Evolutionary conservation across 2,329 filamentous ascomycete genomes (phyloP).

Genomic region (Spiromastix sp.): DNA sequence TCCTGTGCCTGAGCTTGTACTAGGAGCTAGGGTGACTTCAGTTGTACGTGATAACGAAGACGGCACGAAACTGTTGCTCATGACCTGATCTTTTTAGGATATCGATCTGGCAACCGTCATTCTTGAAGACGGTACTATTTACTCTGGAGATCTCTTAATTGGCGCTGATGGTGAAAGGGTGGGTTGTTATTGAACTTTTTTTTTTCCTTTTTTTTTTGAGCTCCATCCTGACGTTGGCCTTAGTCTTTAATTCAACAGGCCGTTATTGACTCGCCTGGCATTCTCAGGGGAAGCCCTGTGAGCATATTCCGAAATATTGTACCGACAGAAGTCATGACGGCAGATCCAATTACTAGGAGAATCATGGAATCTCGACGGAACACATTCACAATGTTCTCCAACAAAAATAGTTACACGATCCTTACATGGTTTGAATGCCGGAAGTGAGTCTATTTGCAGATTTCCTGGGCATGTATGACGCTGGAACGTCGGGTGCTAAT

Average conservation of each 20-base stretch:
- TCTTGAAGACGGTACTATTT: constrained; percentile 22
- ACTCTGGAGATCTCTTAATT: constrained; percentile 24
- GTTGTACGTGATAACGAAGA: not conserved
- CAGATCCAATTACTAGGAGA: not conserved
- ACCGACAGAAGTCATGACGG: not conserved
- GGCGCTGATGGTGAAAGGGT: constrained; percentile 25
- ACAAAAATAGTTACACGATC: not conserved
- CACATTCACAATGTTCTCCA: not conserved
- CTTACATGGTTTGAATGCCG: constrained; percentile 1
- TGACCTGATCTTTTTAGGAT: not conserved
- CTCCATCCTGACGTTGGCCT: no score
- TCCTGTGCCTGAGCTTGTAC: not conserved
- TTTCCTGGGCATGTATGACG: not conserved
- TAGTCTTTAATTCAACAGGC: not conserved
- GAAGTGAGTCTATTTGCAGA: not conserved
- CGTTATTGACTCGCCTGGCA: not conserved
- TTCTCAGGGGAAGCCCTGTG: not conserved
- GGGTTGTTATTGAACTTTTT: not conserved
- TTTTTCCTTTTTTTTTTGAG: no score
- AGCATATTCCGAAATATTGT: not conserved
- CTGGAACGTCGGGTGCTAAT: not conserved
- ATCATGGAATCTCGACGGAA: not conserved
- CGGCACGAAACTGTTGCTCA: not conserved
- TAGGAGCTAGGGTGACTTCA: not conserved
- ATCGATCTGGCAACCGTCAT: constrained; percentile 16